Percentiles rank a stretch among this genome's conserved stretches.
These are phyloP conservation scores for Euphorbia lathyris DNA, from an alignment of 345 rosid species.

Conservation along the genomic window DNA sequence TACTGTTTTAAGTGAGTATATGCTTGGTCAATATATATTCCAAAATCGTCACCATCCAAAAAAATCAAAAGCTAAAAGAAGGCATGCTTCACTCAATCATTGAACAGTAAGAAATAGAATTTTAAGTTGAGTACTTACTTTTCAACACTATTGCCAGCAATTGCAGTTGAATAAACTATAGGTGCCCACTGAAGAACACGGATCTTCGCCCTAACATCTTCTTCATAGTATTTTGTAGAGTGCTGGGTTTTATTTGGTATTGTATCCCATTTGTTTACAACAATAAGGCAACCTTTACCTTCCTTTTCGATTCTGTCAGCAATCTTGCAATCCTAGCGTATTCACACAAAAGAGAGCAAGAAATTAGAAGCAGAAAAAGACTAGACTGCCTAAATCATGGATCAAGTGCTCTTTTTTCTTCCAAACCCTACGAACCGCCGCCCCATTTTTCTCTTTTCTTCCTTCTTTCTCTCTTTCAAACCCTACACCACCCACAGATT, in stretches of 20 bases:
- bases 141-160: conserved; percentile 80
- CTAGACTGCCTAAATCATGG: background rate
- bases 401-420: background rate
- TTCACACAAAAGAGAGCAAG: conserved; percentile 13
- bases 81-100: background rate
- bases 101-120: background rate
- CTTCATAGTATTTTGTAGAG: conserved; percentile 70
- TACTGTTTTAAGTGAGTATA: background rate
- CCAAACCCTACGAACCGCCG: no score
- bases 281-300: conserved; percentile 92
- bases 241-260: conserved; percentile 88
- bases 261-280: conserved; percentile 99
- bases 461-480: no score
- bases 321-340: conserved; percentile 66
- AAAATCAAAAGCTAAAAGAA: background rate
- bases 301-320: conserved; percentile 94
- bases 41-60: background rate
- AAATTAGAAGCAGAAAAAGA: background rate
- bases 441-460: no score
- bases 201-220: conserved; percentile 88
- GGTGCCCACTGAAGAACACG: conserved; percentile 94
- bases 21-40: background rate
- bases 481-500: no score
- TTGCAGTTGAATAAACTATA: conserved; percentile 85
- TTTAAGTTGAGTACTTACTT: conserved; percentile 43